Evolutionary conservation across 768 basidiomycete species (phyloP), one percentile per base, ranked within the genome.

Genomic region (Tremella mesenterica): DNA sequence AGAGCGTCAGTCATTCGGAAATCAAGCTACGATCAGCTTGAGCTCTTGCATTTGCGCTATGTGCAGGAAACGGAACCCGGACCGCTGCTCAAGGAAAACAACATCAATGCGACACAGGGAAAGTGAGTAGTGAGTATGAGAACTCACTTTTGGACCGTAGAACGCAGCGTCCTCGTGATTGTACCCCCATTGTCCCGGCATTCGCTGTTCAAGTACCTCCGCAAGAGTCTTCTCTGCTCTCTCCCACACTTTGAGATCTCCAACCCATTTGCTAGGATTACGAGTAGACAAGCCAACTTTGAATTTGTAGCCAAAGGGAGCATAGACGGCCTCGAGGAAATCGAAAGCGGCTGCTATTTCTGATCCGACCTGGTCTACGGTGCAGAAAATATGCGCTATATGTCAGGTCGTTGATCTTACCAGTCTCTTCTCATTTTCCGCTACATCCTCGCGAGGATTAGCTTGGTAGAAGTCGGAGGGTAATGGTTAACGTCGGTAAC

Each of bases 81-180:
- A n/a, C n/a, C n/a, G n/a, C n/a, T n/a, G n/a, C n/a, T n/a, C n/a
- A n/a, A n/a, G n/a, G n/a, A n/a, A n/a, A n/a, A n/a, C n/a, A n/a
- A n/a, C n/a, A n/a, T n/a, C n/a, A n/a, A n/a, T n/a, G n/a, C n/a
- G n/a, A n/a, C n/a, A n/a, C n/a, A n/a, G n/a, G n/a, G n/a, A n/a
- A n/a, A n/a, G n/a, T n/a, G n/a, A n/a, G n/a, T n/a, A n/a, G n/a
- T n/a, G n/a, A n/a, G n/a, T n/a, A n/a, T n/a, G n/a, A 64, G 78
- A n/a, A n/a, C n/a, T n/a, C n/a, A n/a, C n/a, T n/a, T 97, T 97
- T 59, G 95, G 95, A 0, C 95, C 95, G 75, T 99, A 99, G 81
- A 99, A 99, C 9, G 95, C 95, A 46, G 95, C 95, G 66, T 99
- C 95, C 41, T 91, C 93, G 8, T 88, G 87, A 73, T 95, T 95